A percentile compares a stretch with the other conserved stretches of the same genome.
Conservation (phyloP, 192 early-diverging fungal genomes). For the Geranomyces michiganensis region DNA sequence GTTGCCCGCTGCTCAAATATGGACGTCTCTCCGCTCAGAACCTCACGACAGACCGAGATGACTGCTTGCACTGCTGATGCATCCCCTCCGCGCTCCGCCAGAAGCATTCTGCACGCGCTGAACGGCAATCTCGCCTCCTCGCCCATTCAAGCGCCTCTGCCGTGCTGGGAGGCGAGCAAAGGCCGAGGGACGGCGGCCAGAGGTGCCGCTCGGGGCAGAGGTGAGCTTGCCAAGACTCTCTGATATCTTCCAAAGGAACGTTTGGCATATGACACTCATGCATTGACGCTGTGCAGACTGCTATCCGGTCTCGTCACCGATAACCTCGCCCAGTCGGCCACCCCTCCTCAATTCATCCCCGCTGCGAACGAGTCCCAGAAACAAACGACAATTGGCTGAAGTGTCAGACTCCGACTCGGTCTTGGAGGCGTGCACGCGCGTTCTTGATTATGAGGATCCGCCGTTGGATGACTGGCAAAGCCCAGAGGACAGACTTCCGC, state of each 20-base stretch:
- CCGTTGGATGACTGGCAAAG: no score
- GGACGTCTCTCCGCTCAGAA: no score
- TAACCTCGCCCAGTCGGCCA: slow-evolving; percentile 1
- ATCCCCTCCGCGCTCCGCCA: not conserved
- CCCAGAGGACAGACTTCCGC: not conserved
- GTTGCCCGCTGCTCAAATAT: no score
- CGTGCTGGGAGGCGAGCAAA: not conserved
- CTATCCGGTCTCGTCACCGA: not conserved
- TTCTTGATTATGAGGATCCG: not conserved
- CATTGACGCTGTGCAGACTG: not conserved
- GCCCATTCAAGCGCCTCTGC: not conserved
- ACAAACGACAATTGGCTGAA: not conserved
- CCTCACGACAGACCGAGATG: no score
- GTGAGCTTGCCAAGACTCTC: not conserved
- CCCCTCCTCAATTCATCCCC: not conserved
- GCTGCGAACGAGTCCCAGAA: not conserved
- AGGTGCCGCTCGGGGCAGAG: not conserved
- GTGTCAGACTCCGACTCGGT: not conserved
- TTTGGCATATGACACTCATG: not conserved
- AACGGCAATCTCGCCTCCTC: not conserved
- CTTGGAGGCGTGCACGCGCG: not conserved
- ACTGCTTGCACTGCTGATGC: no score
- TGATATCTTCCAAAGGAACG: not conserved
- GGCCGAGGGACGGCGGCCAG: not conserved
- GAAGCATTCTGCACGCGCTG: not conserved